Percentiles rank a stretch among this genome's conserved stretches.
Evolutionary conservation across 2,329 filamentous ascomycete genomes (phyloP).

Genomic region (Tympanopsis confertula): DNA sequence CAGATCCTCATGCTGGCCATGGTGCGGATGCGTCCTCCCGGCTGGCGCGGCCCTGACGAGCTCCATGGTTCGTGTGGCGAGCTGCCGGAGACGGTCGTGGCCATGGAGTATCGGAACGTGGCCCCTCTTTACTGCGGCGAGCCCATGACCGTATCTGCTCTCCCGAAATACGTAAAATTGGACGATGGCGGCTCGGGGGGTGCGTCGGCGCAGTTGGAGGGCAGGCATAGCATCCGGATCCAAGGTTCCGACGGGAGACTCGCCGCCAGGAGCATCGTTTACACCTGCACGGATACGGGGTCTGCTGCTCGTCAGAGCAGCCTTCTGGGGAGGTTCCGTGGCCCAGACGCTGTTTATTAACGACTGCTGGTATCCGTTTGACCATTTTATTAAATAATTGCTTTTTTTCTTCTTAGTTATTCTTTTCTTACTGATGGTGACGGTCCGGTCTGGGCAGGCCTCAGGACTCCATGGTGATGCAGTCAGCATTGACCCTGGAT

Average conservation of each 20-base stretch:
- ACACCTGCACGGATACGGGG: too few relatives aligned
- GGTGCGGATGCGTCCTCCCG: constrained; percentile 35
- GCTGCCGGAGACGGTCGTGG: constrained; percentile 25
- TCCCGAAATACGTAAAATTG: constrained; percentile 25
- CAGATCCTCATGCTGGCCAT: constrained; percentile 66
- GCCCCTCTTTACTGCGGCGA: constrained; percentile 70
- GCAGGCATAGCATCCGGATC: constrained; percentile 52
- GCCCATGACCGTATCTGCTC: constrained; percentile 57
- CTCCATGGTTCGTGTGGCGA: constrained; percentile 7
- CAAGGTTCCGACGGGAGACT: constrained; percentile 48
- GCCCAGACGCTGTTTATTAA: too few relatives aligned
- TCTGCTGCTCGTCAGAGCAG: too few relatives aligned
- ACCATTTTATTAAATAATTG: too few relatives aligned
- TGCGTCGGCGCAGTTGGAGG: constrained; percentile 20
- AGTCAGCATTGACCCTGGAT: too few relatives aligned
- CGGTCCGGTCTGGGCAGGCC: too few relatives aligned
- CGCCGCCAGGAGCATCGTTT: constrained; percentile 50
- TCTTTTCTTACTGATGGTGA: too few relatives aligned
- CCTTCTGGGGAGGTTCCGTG: too few relatives aligned
- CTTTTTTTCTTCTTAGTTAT: too few relatives aligned
- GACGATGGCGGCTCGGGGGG: constrained; percentile 26
- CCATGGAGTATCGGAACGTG: constrained; percentile 69
- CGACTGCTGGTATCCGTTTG: too few relatives aligned
- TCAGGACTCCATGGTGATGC: too few relatives aligned
- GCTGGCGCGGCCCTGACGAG: constrained; percentile 13